Conservation (phyloP, 2,329 filamentous ascomycete genomes). For the Bipolaris bicolor region DNA sequence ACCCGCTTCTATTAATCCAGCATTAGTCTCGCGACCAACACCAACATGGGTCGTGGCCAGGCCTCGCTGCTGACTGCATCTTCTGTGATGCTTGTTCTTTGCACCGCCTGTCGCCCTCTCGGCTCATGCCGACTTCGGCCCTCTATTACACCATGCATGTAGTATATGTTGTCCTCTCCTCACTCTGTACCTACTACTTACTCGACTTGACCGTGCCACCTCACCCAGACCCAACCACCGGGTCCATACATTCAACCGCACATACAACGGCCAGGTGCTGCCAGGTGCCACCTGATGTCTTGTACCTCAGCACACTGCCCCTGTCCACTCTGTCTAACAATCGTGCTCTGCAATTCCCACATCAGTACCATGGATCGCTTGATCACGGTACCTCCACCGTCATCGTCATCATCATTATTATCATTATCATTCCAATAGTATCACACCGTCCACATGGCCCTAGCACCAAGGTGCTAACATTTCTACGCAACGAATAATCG, state of each 20-base stretch:
- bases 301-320: conserved; percentile 23
- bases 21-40: conserved; percentile 11
- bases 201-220: conserved; percentile 37
- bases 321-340: conserved; percentile 3
- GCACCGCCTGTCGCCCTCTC: conserved; percentile 8
- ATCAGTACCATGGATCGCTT: conserved; percentile 9
- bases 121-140: conserved; percentile 21
- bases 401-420: not conserved
- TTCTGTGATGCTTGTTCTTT: conserved; percentile 1
- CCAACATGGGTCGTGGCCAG: not conserved
- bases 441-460: not conserved
- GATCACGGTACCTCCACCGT: not conserved
- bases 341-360: conserved; percentile 5
- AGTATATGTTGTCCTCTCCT: conserved; percentile 27
- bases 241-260: conserved; percentile 39
- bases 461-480: not conserved
- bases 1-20: not conserved
- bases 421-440: not conserved
- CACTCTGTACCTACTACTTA: conserved; percentile 11
- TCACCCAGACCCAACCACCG: conserved; percentile 41
- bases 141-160: conserved; percentile 31
- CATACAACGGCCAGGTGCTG: conserved; percentile 38
- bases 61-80: not conserved
- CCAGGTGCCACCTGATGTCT: conserved; percentile 41
- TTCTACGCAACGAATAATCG: not conserved